Evolutionary conservation across 306 rosid species (phyloP), one percentile per base, ranked within the genome.

Genomic region (barrel medic (Medicago truncatula)): DNA sequence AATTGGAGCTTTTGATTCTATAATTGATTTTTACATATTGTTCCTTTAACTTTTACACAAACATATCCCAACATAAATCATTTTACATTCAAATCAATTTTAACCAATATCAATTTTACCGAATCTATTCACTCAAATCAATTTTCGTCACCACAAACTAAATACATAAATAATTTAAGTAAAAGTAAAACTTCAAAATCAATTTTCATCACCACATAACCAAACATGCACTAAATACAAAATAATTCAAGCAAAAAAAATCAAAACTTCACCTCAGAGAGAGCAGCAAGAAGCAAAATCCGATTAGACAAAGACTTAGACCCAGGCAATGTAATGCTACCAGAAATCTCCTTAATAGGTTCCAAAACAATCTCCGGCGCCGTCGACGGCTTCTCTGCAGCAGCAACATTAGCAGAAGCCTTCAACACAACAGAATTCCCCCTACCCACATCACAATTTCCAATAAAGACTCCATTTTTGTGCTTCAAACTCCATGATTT

Each of bases 291-390:
- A 57, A 96, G 99, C 76, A 96, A 67, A 88, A 96, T 85, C 75
- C 99, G 86, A 82, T 96, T 96, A 3, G 99, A 96, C 6, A 96
- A 82, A 20, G 99, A 96, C 83, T 96, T 96, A 3, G 99, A 96
- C 3, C 98, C 99, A 41, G 99, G 99, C 92, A 96, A 83, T 31
- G 86, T 87, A 44, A 96, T 81, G 73, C 85, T 79, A 10, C 98
- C 99, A 17, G 99, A 88, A 68, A 96, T 92, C 8, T 96, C 99
- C 18, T 80, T 84, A 63, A 96, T 96, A 78, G 99, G 99, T 65
- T 92, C 89, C 90, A 96, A 76, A 76, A 90, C 92, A 74, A 96
- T 88, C 88, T 96, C 99, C 72, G 98, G 91, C 71, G 56, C 90
- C 59, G 86, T 83, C 3, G 93, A 85, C 28, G 91, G 90, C 89